These are phyloP conservation scores for Acorus calamus DNA, from an alignment of 106 monocot genomes.

Conservation along the genomic window DNA sequence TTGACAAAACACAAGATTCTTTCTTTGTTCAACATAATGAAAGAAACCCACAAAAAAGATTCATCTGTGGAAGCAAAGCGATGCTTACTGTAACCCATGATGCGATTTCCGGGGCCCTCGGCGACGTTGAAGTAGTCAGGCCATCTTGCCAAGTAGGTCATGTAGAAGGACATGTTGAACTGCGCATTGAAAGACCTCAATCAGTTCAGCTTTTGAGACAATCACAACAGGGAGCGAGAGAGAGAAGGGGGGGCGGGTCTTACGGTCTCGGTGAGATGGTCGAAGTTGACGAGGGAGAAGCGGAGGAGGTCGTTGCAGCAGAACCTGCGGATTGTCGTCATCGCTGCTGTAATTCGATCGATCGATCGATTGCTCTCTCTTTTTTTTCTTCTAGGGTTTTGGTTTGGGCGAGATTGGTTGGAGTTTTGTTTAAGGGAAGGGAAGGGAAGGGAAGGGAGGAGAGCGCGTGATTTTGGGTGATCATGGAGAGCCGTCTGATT, in stretches of 20 bases:
- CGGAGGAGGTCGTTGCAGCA: constrained; percentile 74
- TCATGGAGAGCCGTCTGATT: no score
- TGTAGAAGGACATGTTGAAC: constrained; percentile 99
- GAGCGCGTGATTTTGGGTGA: no score
- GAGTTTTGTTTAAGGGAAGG: no score
- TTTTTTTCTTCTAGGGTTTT: no score
- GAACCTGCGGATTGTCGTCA: constrained; percentile 72
- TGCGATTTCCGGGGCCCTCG: constrained; percentile 44
- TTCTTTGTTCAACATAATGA: no score
- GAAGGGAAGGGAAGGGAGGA: no score
- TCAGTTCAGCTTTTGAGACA: neutral
- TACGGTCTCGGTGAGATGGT: constrained; percentile 96
- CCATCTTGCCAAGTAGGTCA: constrained; percentile 97
- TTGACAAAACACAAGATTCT: no score
- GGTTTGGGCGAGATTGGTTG: no score
- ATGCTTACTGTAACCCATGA: constrained; percentile 74
- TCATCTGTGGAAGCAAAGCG: neutral
- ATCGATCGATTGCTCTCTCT: no score
- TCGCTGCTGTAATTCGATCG: neutral
- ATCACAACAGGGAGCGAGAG: neutral
- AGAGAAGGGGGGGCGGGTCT: neutral
- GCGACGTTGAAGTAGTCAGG: constrained; percentile 96
- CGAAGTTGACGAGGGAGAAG: constrained; percentile 75
- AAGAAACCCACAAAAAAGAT: neutral
- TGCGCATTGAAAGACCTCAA: constrained; percentile 6